A percentile compares a stretch with the other conserved stretches of the same genome.
These are phyloP conservation scores for Eimeria falciformis DNA, from an alignment of 169 alveolate genomes.

Conservation along the genomic window DNA sequence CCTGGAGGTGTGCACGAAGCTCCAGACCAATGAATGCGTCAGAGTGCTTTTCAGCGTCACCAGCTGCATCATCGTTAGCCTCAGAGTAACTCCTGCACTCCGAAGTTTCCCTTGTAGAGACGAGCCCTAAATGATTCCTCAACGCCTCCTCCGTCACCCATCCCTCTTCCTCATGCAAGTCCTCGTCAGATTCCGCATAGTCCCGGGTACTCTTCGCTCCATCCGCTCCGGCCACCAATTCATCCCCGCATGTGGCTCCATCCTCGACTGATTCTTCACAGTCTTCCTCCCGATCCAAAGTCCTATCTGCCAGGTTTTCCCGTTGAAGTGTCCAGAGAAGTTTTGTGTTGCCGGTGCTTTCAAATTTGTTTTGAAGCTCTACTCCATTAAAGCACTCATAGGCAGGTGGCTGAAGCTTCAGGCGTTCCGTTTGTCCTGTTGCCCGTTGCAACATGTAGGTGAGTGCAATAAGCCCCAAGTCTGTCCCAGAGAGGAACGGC, in stretches of 20 bases:
- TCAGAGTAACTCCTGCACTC: not conserved
- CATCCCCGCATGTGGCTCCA: not conserved
- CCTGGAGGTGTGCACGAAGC: constrained; percentile 6
- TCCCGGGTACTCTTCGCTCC: not conserved
- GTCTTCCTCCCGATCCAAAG: not conserved
- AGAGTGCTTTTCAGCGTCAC: not conserved
- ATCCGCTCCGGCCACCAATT: no score
- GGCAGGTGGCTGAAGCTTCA: constrained; percentile 58
- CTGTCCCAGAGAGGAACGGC: constrained; percentile 67
- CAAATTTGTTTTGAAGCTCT: constrained; percentile 6
- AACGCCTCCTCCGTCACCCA: constrained; percentile 61
- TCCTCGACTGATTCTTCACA: not conserved
- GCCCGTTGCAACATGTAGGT: constrained; percentile 78
- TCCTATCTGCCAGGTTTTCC: not conserved
- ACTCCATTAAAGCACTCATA: constrained; percentile 32
- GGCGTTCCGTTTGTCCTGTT: constrained; percentile 61
- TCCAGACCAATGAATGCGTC: constrained; percentile 7
- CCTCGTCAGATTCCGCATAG: constrained; percentile 9
- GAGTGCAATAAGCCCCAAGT: constrained; percentile 77
- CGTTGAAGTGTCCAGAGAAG: constrained; percentile 39
- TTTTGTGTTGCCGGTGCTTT: not conserved
- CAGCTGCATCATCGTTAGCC: not conserved
- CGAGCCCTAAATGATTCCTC: constrained; percentile 31
- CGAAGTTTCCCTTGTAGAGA: not conserved
- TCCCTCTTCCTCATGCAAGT: constrained; percentile 7